Percentiles rank a stretch among this genome's conserved stretches.
These are phyloP conservation scores for Aspergillus nidulans DNA, from an alignment of 495 filamentous ascomycete genomes.

Conservation along the genomic window DNA sequence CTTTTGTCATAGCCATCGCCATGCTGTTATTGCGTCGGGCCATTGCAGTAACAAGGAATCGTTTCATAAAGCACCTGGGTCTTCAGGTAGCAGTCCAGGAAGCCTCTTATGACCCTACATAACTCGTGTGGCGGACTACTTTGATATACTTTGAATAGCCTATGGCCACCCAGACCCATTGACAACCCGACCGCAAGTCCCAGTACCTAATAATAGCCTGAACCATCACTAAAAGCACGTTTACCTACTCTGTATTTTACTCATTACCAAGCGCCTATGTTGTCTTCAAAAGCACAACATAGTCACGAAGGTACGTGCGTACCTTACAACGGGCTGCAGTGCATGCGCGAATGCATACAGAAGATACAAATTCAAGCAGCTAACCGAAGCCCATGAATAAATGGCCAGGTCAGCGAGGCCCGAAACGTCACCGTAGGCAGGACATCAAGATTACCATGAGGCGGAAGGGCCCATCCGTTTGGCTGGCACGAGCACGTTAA, in stretches of 20 bases:
- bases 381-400: not conserved
- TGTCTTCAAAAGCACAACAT: not conserved
- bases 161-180: not conserved
- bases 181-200: not conserved
- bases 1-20: no score
- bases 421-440: not conserved
- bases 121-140: no score
- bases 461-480: not conserved
- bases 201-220: not conserved
- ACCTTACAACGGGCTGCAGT: not conserved
- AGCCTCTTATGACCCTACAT: no score
- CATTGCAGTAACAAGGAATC: no score
- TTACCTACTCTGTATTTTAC: no score
- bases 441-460: not conserved
- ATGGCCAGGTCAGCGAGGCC: not conserved
- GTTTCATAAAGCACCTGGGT: no score
- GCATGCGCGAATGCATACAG: not conserved
- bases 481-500: not conserved
- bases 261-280: not conserved
- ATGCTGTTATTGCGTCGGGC: no score
- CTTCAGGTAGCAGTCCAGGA: no score
- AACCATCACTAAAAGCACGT: not conserved
- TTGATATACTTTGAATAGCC: not conserved
- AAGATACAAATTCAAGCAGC: not conserved
- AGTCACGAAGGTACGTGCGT: not conserved